Percentiles rank a stretch among this genome's conserved stretches.
These are phyloP conservation scores for Cercospora sp. DNA, from an alignment of 2,329 filamentous ascomycete genomes.

Conservation along the genomic window DNA sequence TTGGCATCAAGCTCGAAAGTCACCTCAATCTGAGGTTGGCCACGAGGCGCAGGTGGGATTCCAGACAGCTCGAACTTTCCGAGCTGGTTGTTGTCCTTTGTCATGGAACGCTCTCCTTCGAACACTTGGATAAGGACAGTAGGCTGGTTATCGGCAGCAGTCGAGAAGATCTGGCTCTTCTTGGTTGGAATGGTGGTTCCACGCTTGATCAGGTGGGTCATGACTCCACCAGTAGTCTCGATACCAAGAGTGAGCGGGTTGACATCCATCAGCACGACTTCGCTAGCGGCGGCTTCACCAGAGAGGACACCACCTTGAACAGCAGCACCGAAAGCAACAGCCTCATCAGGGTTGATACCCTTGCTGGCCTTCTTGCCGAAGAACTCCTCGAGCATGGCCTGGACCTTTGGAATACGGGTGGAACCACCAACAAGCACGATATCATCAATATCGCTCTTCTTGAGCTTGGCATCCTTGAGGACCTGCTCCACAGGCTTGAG, in stretches of 20 bases:
- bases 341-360: constrained; percentile 99
- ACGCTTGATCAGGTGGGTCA: constrained; percentile 96
- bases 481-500: constrained; percentile 98
- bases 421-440: constrained; percentile 98
- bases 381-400: constrained; percentile 91
- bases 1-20: constrained; percentile 98
- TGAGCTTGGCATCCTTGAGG: constrained; percentile 95
- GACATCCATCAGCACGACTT: constrained; percentile 92
- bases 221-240: constrained; percentile 95
- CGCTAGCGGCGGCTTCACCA: constrained; percentile 81
- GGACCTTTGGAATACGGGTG: constrained; percentile 98
- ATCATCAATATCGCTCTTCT: constrained; percentile 92
- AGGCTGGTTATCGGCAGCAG: constrained; percentile 95
- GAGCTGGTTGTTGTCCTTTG: constrained; percentile 70
- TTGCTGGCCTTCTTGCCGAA: constrained; percentile 98
- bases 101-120: constrained; percentile 80
- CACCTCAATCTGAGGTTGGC: constrained; percentile 97
- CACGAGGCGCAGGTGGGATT: constrained; percentile 91
- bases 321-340: constrained; percentile 95
- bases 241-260: constrained; percentile 97
- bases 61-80: constrained; percentile 98
- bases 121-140: constrained; percentile 99
- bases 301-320: constrained; percentile 95
- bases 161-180: constrained; percentile 98
- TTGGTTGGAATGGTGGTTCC: constrained; percentile 99